These are phyloP conservation scores for Phytophthora lateralis DNA, from an alignment of 352 stramenopile species.

Conservation along the genomic window DNA sequence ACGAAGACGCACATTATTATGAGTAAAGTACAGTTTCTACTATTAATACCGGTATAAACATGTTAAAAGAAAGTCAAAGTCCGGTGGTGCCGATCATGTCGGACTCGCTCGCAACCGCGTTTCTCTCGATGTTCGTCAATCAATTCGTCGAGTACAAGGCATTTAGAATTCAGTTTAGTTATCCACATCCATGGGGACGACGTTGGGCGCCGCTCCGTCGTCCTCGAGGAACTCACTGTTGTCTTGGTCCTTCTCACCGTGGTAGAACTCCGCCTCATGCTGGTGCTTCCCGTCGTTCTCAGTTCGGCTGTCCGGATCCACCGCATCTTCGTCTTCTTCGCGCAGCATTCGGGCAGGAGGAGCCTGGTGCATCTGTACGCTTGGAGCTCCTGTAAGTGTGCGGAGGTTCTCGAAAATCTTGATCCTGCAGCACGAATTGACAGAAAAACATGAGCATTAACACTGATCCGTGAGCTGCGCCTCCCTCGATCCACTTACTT, in stretches of 20 bases:
- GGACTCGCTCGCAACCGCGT: background rate
- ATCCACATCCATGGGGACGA: constrained; percentile 75
- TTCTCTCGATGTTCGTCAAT: background rate
- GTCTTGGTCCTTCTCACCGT: constrained; percentile 67
- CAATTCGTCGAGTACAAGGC: background rate
- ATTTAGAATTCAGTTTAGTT: constrained; percentile 6
- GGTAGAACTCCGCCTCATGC: constrained; percentile 81
- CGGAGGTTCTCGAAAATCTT: constrained; percentile 86
- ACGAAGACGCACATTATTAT: too few species aligned
- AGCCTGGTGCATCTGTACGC: constrained; percentile 76
- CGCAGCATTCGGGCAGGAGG: constrained; percentile 64
- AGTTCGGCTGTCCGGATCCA: constrained; percentile 59
- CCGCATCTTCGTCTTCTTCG: constrained; percentile 78
- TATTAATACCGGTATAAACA: too few species aligned
- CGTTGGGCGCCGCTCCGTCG: constrained; percentile 46
- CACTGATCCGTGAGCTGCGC: background rate
- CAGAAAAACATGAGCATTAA: constrained; percentile 8
- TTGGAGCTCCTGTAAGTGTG: constrained; percentile 71
- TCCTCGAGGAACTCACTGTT: constrained; percentile 45
- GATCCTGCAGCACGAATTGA: constrained; percentile 45
- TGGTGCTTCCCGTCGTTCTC: constrained; percentile 73
- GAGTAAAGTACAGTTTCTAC: too few species aligned
- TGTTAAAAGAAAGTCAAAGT: too few species aligned
- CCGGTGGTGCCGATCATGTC: too few species aligned
- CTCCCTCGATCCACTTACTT: constrained; percentile 46